These are phyloP conservation scores for Alternaria conjuncta DNA, from an alignment of 2,329 filamentous ascomycete genomes.

Conservation along the genomic window DNA sequence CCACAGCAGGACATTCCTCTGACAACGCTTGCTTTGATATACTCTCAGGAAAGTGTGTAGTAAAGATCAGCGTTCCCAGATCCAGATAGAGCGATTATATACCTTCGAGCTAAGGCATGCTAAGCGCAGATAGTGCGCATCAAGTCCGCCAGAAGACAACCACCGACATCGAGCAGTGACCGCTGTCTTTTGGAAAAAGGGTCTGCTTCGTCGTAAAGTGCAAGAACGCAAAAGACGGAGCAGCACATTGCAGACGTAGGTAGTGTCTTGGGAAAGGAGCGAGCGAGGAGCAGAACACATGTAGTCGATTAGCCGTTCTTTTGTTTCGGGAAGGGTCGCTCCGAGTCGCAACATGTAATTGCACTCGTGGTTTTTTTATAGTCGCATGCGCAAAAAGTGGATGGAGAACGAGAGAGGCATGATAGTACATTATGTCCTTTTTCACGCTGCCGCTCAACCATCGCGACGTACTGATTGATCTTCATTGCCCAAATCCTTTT, in stretches of 20 bases:
- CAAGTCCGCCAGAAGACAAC: not conserved
- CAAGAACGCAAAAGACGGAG: not conserved
- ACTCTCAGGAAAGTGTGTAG: not conserved
- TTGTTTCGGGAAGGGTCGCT: fast-evolving
- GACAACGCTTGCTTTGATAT: no score
- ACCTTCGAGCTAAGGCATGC: not conserved
- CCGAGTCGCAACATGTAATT: not conserved
- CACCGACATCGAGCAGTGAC: no score
- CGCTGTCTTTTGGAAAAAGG: no score
- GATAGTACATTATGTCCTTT: not conserved
- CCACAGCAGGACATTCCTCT: not conserved
- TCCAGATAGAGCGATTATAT: no score
- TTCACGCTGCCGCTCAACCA: fast-evolving
- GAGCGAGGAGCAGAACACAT: not conserved
- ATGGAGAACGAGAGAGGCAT: not conserved
- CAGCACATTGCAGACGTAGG: not conserved
- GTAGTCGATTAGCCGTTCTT: not conserved
- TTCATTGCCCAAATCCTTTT: not conserved
- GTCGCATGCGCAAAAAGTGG: not conserved
- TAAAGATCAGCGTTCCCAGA: no score
- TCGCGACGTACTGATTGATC: fast-evolving
- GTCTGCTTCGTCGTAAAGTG: not conserved
- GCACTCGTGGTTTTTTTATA: not conserved
- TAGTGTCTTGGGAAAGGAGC: not conserved
- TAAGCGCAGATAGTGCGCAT: fast-evolving